Percentiles rank a stretch among this genome's conserved stretches.
Conservation (phyloP, 2,329 filamentous ascomycete genomes). For the Aspergillus fumigatiaffinis region DNA sequence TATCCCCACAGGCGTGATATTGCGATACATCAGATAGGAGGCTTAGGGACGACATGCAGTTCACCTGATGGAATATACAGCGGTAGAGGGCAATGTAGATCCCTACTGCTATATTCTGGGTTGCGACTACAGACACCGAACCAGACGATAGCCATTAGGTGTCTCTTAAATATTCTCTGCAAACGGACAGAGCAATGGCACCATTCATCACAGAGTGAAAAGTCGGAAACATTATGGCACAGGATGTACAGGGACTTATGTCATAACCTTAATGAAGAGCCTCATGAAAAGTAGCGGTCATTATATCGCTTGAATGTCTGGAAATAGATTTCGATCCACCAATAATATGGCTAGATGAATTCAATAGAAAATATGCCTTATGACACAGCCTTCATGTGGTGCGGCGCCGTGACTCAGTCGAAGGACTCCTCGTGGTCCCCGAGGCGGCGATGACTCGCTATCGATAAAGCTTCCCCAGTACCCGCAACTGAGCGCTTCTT, state of each 20-base stretch:
- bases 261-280: neutral
- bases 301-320: neutral
- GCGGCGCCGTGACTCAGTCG: constrained; percentile 10
- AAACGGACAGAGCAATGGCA: neutral
- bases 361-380: neutral
- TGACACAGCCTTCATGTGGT: neutral
- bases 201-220: neutral
- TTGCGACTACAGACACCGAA: neutral
- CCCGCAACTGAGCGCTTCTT: constrained; percentile 2
- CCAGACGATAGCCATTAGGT: neutral
- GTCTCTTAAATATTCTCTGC: neutral
- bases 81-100: neutral
- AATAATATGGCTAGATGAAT: neutral
- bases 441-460: constrained; percentile 26
- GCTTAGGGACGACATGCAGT: constrained; percentile 12
- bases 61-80: constrained; percentile 4
- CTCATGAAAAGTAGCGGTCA: neutral
- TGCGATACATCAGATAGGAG: constrained; percentile 12
- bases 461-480: constrained; percentile 29
- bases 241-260: neutral
- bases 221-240: neutral
- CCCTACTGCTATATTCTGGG: neutral
- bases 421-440: constrained; percentile 6
- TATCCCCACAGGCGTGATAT: constrained; percentile 57
- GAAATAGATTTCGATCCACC: neutral